Conservation (phyloP, 2,329 filamentous ascomycete genomes). For the Aspergillus pseudotamarii region DNA sequence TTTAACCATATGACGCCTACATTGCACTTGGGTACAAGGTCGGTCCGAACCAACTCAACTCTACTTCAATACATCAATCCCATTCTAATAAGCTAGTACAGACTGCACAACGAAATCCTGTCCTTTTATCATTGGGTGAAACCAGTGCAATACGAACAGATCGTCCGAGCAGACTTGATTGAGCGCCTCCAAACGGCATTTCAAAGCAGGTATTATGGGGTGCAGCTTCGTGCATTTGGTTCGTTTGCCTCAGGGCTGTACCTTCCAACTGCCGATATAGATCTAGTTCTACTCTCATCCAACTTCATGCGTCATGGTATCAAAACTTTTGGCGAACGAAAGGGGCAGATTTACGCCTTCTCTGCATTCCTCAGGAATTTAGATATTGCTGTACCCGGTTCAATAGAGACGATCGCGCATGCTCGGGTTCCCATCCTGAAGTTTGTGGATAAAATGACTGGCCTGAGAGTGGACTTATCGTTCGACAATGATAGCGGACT, state of each 20-base stretch:
- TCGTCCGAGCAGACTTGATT: constrained; percentile 73
- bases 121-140: constrained; percentile 87
- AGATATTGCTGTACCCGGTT: constrained; percentile 59
- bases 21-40: constrained; percentile 39
- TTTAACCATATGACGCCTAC: constrained; percentile 32
- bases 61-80: background rate
- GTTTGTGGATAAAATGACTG: constrained; percentile 76
- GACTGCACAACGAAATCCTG: constrained; percentile 84
- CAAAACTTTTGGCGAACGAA: constrained; percentile 53
- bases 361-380: constrained; percentile 59
- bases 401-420: constrained; percentile 68
- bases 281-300: constrained; percentile 76
- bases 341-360: constrained; percentile 63
- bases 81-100: constrained; percentile 40
- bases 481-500: constrained; percentile 90
- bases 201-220: constrained; percentile 59
- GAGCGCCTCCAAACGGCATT: constrained; percentile 66
- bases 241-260: constrained; percentile 87
- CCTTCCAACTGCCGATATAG: constrained; percentile 84
- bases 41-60: constrained; percentile 14
- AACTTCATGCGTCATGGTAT: constrained; percentile 60
- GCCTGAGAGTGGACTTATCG: constrained; percentile 85
- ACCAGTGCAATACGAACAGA: constrained; percentile 75
- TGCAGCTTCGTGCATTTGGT: constrained; percentile 77
- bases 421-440: constrained; percentile 93